Base-by-base conservation (phyloP, 805 yeast genomes). In the Metschnikowia anglica region DNA sequence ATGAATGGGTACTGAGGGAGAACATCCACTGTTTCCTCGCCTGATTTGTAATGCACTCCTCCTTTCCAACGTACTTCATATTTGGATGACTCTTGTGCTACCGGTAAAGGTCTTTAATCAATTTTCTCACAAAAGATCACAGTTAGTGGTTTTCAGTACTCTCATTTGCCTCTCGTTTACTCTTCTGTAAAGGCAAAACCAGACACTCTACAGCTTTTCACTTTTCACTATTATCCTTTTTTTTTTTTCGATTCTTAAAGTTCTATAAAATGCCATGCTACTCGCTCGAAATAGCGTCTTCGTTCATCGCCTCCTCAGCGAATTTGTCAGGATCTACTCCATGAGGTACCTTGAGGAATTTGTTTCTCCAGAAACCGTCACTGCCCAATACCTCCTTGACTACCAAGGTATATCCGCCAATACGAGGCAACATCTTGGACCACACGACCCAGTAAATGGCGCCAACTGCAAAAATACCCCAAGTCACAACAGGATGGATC, bases 401-500 rank as follows among this genome's bases (percentile, higher is more conserved):
- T 10, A 65, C 72, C 52, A 83, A 64, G 23, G 65, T 65, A 65
- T 82, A 82, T 7, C 74, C 73, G 26, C 80, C 78, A 19, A 55
- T 65, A 42, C 54, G 58, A 33, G 95, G 95, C 52, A 83, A 61
- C 1, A 81, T 37, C 44, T 64, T 65, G 31, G 80, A 72, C 85
- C 88, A 81, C 13, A 80, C 56, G 7, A 80, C 45, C 84, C 88
- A 86, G 67, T 85, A 86, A 1, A 73, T 51, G 27, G 73, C 77
- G 49, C 88, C 91, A 37, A 80, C 59, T 11, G 73, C 83, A 53
- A 83, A 81, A 34, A 86, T 72, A 51, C 84, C 89, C 81, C 88
- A 77, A 10, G 89, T 82, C n/a, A 84, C 87, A 37, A 85, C 93
- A 59, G 88, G 81, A 61, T 85, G 90, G 43, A 81, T 72, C 73